Conservation (phyloP, 306 rosid genomes). For the Luffa aegyptiaca region DNA sequence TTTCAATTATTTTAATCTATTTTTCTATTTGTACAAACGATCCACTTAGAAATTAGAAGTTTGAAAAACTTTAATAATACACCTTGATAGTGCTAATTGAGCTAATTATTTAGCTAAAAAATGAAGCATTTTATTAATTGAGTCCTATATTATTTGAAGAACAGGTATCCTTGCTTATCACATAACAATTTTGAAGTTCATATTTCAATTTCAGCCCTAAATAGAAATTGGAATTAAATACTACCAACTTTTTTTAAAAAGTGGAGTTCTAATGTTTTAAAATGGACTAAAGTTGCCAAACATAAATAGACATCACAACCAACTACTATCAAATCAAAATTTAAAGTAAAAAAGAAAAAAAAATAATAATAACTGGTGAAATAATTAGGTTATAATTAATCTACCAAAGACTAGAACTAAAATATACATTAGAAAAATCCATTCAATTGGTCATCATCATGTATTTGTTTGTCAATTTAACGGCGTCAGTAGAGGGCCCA, state of each 20-base stretch:
- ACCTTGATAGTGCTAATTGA: not conserved
- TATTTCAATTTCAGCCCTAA: not conserved
- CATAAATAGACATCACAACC: not conserved
- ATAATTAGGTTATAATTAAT: not conserved
- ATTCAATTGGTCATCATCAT: not conserved
- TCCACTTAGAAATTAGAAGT: not conserved
- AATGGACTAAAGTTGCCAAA: not conserved
- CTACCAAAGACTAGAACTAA: not conserved
- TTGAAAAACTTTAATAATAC: not conserved
- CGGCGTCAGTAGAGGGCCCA: not conserved
- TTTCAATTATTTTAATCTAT: too few relatives aligned
- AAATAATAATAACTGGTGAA: too few relatives aligned
- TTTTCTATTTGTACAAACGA: too few relatives aligned
- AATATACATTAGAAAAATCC: not conserved
- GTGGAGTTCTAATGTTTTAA: not conserved
- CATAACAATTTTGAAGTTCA: not conserved
- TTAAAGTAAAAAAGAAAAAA: not conserved
- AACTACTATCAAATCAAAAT: not conserved
- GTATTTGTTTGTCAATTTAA: not conserved
- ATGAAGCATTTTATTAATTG: too few relatives aligned
- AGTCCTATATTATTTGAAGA: too few relatives aligned
- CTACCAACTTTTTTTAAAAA: not conserved
- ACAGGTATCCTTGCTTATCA: too few relatives aligned
- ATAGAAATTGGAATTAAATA: not conserved
- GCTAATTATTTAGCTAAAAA: too few relatives aligned